Percentiles rank a stretch among this genome's conserved stretches.
phyloP scores from a whole-genome alignment of 2,329 filamentous ascomycete genomes.

The Botryosphaeria agaves region DNA sequence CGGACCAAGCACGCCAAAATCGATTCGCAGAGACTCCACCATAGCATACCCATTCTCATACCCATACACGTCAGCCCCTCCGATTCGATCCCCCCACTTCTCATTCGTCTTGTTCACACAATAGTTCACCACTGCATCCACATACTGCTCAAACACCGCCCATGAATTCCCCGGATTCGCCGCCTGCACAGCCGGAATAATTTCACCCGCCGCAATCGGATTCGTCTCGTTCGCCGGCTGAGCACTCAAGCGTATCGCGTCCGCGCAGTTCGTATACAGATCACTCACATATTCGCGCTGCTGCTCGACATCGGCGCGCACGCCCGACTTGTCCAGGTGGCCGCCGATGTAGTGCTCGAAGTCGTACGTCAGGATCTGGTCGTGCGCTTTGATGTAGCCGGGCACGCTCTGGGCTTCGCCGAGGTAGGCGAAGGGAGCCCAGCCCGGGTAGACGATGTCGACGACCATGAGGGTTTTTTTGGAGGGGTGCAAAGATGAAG shows the following conservation, averaged over 20 bases:
- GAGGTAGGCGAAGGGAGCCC: constrained; percentile 9
- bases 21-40: constrained; percentile 9
- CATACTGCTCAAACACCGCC: constrained; percentile 7
- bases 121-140: constrained; percentile 5
- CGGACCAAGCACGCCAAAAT: constrained; percentile 6
- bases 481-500: constrained; percentile 10
- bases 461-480: constrained; percentile 12
- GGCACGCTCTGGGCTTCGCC: constrained; percentile 9
- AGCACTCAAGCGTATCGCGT: constrained; percentile 6
- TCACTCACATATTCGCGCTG: constrained; percentile 10
- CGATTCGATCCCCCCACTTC: constrained; percentile 9
- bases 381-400: constrained; percentile 11
- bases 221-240: constrained; percentile 2
- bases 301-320: constrained; percentile 7
- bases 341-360: constrained; percentile 11
- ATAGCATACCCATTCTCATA: constrained; percentile 9
- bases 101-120: constrained; percentile 9
- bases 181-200: constrained; percentile 3
- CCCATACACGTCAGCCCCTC: constrained; percentile 9
- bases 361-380: constrained; percentile 12
- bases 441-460: constrained; percentile 11
- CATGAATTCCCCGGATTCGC: constrained; percentile 9
- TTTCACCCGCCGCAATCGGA: not conserved
- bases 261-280: constrained; percentile 6
- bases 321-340: constrained; percentile 9